Evolutionary conservation across 2,329 filamentous ascomycete species (phyloP), one percentile per base, ranked within the genome.

Genomic region (Fusarium globosum): DNA sequence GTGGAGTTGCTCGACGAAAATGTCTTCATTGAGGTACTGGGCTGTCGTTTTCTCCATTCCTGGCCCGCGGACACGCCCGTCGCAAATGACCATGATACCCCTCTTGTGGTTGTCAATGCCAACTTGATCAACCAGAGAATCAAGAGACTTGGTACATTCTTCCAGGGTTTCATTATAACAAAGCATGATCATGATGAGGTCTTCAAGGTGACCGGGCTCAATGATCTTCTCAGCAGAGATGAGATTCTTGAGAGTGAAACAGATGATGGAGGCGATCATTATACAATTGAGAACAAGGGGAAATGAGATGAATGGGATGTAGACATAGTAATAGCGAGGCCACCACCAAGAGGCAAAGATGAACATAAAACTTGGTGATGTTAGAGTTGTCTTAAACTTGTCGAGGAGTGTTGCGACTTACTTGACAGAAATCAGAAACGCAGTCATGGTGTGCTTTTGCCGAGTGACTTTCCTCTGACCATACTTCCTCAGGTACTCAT

Each of bases 81-180:
- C 76, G 13, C 75, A 77, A 28, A 77, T 73, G 5, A 77, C 69
- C 60, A 77, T 73, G 55, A 77, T 77, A 39, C 61, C 63, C 36
- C 58, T 68, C 60, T 71, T 75, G 30, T 77, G 73, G 4, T 71
- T 46, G 16, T 76, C 73, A 30, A 77, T 72, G 12, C 64, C 68
- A 28, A 64, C 51, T 53, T 77, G 75, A 39, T 69, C 43, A 38
- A 77, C 73, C 12, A 77, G 49, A 73, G 82, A 26, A 80, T 84
- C 16, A 77, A 83, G 73, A 0, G 76, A 77, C 2, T 59, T 56
- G 71, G 79, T 60, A 78, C 79, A 73, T 65, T 85, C 83, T n/a
- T 84, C 81, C 7, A 78, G 63, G 1, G 80, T 83, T 68, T 85
- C 83, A 57, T 85, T 85, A 71, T 85, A 85, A 75, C 83, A 85